phyloP scores from a whole-genome alignment of 2,329 filamentous ascomycete genomes.

The Alternaria incomplexa region DNA sequence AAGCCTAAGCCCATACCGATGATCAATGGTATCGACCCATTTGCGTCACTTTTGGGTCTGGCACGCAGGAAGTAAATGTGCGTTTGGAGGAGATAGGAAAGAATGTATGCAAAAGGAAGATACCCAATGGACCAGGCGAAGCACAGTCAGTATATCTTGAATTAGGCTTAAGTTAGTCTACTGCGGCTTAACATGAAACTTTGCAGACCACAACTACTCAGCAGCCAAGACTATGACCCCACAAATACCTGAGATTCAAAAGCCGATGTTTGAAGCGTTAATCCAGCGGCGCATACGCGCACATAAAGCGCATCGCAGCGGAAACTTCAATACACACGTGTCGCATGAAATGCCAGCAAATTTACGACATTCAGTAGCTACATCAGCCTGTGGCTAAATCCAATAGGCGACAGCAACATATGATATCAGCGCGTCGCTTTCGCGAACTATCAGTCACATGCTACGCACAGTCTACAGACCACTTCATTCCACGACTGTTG shows the following conservation, averaged over 20 bases:
- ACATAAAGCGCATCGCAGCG: background rate
- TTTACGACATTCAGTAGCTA: background rate
- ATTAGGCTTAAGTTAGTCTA: background rate
- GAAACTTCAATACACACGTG: background rate
- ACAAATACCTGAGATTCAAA: slow-evolving; percentile 46
- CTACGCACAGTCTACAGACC: background rate
- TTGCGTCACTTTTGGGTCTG: background rate
- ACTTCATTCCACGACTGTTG: background rate
- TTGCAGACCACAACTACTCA: background rate
- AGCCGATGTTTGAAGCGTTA: background rate
- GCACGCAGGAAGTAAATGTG: background rate
- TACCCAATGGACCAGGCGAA: background rate
- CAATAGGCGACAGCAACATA: background rate
- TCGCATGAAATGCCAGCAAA: background rate
- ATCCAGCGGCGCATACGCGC: background rate
- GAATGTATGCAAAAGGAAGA: background rate
- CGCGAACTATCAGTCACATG: background rate
- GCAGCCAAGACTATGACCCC: background rate
- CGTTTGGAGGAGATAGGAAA: background rate
- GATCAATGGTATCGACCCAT: background rate
- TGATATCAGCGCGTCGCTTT: background rate
- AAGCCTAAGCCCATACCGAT: background rate
- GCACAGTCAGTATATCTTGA: background rate
- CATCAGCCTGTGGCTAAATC: background rate
- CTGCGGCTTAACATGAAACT: background rate